These are phyloP conservation scores for Coemansia sp. DNA, from an alignment of 192 early-diverging fungal genomes.

Conservation along the genomic window DNA sequence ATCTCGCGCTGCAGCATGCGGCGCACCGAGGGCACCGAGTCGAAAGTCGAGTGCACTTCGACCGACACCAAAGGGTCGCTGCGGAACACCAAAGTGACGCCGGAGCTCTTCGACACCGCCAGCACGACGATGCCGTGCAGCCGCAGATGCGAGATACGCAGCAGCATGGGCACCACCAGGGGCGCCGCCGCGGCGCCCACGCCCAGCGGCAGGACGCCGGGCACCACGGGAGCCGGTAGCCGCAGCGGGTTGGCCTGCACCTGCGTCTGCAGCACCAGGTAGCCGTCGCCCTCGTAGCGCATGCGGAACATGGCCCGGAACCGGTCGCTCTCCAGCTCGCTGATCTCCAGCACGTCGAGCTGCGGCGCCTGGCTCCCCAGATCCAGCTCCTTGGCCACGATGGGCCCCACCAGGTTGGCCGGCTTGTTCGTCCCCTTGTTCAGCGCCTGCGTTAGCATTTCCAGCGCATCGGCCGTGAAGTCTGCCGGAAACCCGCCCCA, in stretches of 20 bases:
- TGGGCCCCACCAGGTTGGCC: slow-evolving; percentile 87
- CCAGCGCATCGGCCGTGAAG: slow-evolving; percentile 84
- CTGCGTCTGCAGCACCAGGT: slow-evolving; percentile 85
- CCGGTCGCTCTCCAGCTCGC: slow-evolving; percentile 89
- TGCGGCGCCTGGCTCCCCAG: slow-evolving; percentile 96
- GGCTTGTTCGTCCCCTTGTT: slow-evolving; percentile 91
- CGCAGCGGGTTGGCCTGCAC: slow-evolving; percentile 70
- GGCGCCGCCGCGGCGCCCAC: slow-evolving; percentile 90
- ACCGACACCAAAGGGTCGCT: slow-evolving; percentile 95
- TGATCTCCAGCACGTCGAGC: slow-evolving; percentile 96
- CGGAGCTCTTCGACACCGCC: slow-evolving; percentile 90
- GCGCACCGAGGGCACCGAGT: slow-evolving; percentile 83
- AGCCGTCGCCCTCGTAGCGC: slow-evolving; percentile 90
- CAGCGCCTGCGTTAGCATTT: slow-evolving; percentile 83
- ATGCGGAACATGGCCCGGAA: slow-evolving; percentile 97
- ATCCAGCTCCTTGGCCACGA: slow-evolving; percentile 88
- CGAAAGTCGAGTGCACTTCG: slow-evolving; percentile 95
- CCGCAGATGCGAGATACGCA: slow-evolving; percentile 85
- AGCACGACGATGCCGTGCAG: slow-evolving; percentile 90
- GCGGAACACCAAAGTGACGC: slow-evolving; percentile 95
- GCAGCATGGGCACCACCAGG: slow-evolving; percentile 92
- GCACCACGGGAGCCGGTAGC: slow-evolving; percentile 53
- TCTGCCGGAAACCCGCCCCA: slow-evolving; percentile 89
- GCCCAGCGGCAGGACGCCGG: slow-evolving; percentile 61
- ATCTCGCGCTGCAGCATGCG: slow-evolving; percentile 88